These are phyloP conservation scores for Pichia phayaonensis DNA, from an alignment of 805 yeast species.

Conservation along the genomic window DNA sequence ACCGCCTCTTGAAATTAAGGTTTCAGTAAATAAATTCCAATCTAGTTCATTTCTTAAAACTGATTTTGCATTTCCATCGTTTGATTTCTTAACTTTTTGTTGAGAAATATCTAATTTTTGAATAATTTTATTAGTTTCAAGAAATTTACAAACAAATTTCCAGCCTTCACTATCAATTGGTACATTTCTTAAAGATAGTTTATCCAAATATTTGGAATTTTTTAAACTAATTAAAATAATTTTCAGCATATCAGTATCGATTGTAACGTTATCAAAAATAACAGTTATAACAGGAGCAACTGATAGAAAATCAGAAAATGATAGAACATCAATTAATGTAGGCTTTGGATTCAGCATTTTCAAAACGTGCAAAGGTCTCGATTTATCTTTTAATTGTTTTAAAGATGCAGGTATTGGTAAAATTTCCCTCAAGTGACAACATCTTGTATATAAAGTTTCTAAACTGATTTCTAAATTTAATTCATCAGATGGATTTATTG, in stretches of 20 bases:
- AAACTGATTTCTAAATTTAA: constrained; percentile 30
- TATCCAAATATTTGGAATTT: constrained; percentile 38
- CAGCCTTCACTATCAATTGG: constrained; percentile 47
- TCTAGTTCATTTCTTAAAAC: constrained; percentile 40
- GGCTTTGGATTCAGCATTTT: constrained; percentile 53
- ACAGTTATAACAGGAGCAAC: constrained; percentile 48
- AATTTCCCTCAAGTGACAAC: constrained; percentile 43
- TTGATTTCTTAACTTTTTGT: constrained; percentile 38
- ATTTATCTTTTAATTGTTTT: constrained; percentile 44
- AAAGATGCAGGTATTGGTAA: constrained; percentile 44
- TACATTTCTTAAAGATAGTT: constrained; percentile 47
- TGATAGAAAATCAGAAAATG: constrained; percentile 50
- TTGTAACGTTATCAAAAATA: constrained; percentile 49
- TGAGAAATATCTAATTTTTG: constrained; percentile 51
- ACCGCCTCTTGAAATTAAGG: constrained; percentile 41
- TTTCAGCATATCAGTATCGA: constrained; percentile 47
- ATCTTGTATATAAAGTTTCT: constrained; percentile 42
- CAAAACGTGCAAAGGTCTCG: constrained; percentile 45
- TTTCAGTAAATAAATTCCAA: constrained; percentile 42
- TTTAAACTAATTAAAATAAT: constrained; percentile 41
- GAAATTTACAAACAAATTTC: constrained; percentile 42
- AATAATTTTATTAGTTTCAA: constrained; percentile 34
- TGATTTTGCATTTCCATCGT: constrained; percentile 30
- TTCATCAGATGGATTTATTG: not conserved
- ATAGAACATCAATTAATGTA: constrained; percentile 47